A percentile compares a stretch with the other conserved stretches of the same genome.
phyloP scores from a whole-genome alignment of 2,329 filamentous ascomycete genomes.

The Pseudocercospora vitis region DNA sequence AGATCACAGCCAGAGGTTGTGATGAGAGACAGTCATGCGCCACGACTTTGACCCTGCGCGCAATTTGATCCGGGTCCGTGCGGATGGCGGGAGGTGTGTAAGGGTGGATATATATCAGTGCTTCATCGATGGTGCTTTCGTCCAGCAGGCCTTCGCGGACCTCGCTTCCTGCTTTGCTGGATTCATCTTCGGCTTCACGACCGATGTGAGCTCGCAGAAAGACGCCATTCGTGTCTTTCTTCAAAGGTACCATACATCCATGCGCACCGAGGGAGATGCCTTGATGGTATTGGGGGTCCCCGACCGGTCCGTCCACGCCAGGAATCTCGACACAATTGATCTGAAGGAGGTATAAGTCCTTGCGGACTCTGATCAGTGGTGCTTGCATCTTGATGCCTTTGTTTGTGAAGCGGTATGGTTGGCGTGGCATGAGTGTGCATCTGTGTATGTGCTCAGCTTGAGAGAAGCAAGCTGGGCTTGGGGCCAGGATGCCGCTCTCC shows the following conservation, averaged over 20 bases:
- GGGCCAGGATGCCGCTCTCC: not conserved
- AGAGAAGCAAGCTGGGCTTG: not conserved
- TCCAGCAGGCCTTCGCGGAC: not conserved
- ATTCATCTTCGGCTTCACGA: not conserved
- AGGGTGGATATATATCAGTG: not conserved
- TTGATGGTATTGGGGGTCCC: not conserved
- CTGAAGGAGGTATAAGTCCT: not conserved
- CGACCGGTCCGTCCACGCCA: not conserved
- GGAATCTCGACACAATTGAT: constrained; percentile 1
- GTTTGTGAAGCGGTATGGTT: constrained; percentile 2
- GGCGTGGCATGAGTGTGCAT: constrained; percentile 1
- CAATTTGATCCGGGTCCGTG: constrained; percentile 1
- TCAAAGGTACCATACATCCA: constrained; percentile 4
- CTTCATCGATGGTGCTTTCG: not conserved
- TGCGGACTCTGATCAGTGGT: not conserved
- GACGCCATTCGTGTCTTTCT: not conserved
- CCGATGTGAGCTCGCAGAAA: not conserved
- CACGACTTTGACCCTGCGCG: not conserved
- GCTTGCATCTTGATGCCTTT: constrained; percentile 8
- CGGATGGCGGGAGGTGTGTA: not conserved
- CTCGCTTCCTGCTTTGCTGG: not conserved
- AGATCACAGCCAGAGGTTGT: not conserved
- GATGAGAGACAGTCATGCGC: constrained; percentile 1
- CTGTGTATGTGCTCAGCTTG: not conserved
- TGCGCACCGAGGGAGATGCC: not conserved